Evolutionary conservation across 805 yeast species (phyloP).

Genomic region (Saturnispora quitensis): DNA sequence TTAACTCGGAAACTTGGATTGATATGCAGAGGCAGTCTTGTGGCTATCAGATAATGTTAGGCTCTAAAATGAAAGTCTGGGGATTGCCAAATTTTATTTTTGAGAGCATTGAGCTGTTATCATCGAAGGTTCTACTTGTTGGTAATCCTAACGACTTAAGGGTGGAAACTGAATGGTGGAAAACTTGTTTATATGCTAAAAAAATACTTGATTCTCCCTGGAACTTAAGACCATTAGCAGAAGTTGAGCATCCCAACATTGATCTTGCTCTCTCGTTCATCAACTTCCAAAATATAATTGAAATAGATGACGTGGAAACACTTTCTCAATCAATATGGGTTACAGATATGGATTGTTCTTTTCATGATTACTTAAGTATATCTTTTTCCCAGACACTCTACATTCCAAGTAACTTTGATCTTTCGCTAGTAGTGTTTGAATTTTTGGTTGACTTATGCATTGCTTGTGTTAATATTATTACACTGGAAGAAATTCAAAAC

Average conservation of each 20-base stretch:
- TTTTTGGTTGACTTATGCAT: not conserved
- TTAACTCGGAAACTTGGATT: not conserved
- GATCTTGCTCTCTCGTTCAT: constrained; percentile 1
- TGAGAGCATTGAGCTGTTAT: constrained; percentile 24
- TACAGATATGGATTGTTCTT: constrained; percentile 2
- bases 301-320: not conserved
- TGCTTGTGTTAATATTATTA: not conserved
- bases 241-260: not conserved
- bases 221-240: not conserved
- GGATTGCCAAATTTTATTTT: not conserved
- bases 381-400: not conserved
- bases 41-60: not conserved
- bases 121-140: constrained; percentile 20
- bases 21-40: not conserved
- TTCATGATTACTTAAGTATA: not conserved
- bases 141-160: constrained; percentile 19
- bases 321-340: not conserved
- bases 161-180: constrained; percentile 32
- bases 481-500: not conserved
- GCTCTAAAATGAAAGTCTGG: constrained; percentile 3
- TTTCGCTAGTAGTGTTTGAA: not conserved
- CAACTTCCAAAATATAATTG: not conserved
- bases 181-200: constrained; percentile 19
- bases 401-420: not conserved
- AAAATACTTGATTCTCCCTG: not conserved